Evolutionary conservation across 331 rosid genomes (phyloP).

Genomic region (Spiraea crenata): DNA sequence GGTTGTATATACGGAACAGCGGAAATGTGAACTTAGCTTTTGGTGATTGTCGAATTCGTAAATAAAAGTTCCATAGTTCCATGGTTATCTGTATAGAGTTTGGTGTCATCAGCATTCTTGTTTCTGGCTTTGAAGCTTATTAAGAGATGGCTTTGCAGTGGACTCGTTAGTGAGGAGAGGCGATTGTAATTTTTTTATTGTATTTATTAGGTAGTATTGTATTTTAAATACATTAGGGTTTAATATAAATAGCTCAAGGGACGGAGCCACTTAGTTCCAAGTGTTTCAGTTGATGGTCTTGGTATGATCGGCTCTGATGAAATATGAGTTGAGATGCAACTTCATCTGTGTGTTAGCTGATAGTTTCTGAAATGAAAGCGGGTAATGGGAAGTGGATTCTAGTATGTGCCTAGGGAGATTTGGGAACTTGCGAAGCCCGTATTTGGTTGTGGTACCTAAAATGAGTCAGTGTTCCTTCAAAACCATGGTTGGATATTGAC

Average conservation of each 20-base stretch:
- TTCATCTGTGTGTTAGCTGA: not conserved
- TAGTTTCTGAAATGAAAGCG: not conserved
- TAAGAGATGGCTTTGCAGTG: not conserved
- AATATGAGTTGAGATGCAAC: constrained; percentile 4
- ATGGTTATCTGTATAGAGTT: not conserved
- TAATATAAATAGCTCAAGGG: not conserved
- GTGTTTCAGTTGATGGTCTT: not conserved
- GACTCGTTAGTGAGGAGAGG: not conserved
- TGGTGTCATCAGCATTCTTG: not conserved
- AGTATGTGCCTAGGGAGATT: constrained; percentile 1
- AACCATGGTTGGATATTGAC: not conserved
- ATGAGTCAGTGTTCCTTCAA: not conserved
- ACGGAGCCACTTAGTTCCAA: not conserved
- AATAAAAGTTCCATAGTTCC: not conserved
- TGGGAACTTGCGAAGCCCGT: not conserved
- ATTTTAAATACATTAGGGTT: not conserved
- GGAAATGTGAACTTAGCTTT: not conserved
- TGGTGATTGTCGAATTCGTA: not conserved
- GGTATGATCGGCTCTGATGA: constrained; percentile 14
- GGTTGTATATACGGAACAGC: not conserved
- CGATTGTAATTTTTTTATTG: not conserved
- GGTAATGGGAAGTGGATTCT: constrained; percentile 11
- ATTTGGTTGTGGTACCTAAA: constrained; percentile 1
- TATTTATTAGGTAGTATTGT: not conserved
- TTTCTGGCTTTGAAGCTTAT: constrained; percentile 5